Percentiles rank a stretch among this genome's conserved stretches.
Conservation (phyloP, 352 stramenopile species). For the Globisporangium uncinulatum region DNA sequence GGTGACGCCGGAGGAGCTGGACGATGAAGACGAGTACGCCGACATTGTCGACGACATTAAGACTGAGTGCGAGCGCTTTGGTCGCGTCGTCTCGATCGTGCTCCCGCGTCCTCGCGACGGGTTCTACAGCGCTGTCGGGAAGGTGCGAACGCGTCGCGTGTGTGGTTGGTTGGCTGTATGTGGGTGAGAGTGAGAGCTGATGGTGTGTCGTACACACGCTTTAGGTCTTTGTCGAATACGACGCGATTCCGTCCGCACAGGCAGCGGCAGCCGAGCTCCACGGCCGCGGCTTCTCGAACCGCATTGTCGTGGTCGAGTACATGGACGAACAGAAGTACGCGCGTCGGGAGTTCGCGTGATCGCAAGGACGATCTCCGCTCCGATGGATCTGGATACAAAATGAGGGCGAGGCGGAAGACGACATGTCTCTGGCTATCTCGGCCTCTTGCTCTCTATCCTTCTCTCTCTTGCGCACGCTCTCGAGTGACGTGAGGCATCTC, state of each 20-base stretch:
- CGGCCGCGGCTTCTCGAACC: conserved; percentile 91
- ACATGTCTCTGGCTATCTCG: neutral
- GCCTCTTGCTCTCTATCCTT: neutral
- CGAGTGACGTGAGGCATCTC: neutral
- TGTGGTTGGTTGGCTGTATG: neutral
- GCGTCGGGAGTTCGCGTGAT: conserved; percentile 61
- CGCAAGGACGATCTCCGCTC: neutral
- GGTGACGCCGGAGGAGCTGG: conserved; percentile 95
- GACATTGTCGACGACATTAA: conserved; percentile 96
- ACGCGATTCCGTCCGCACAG: conserved; percentile 67
- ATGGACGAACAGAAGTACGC: conserved; percentile 88
- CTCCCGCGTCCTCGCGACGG: conserved; percentile 71
- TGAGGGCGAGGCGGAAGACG: neutral
- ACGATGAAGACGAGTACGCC: conserved; percentile 92
- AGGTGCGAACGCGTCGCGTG: conserved; percentile 22
- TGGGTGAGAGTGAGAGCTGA: neutral
- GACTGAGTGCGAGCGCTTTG: conserved; percentile 92
- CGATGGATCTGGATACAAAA: neutral
- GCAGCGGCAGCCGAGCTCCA: conserved; percentile 86
- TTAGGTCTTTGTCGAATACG: conserved; percentile 94
- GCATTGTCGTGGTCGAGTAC: conserved; percentile 86
- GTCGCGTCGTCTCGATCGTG: conserved; percentile 69
- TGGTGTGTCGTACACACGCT: neutral
- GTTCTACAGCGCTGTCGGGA: conserved; percentile 49
- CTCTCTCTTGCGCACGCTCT: neutral